phyloP scores from a whole-genome alignment of 2,329 filamentous ascomycete genomes.

The Epichloe brachyelytri region DNA sequence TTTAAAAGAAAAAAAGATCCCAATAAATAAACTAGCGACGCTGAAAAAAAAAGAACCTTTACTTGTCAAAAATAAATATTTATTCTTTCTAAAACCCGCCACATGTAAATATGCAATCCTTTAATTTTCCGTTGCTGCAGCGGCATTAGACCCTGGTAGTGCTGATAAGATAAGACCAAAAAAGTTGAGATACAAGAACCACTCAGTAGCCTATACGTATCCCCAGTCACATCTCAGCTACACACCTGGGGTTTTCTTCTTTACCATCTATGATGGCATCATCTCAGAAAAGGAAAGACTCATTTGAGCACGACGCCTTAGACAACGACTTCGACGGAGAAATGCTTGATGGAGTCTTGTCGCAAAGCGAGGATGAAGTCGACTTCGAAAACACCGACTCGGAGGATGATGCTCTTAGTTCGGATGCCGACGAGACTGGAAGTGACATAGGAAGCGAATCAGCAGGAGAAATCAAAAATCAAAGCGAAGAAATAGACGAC shows the following conservation, averaged over 20 bases:
- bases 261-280: conserved; percentile 6
- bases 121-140: too few relatives aligned
- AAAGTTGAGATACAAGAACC: not conserved
- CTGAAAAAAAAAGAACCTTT: too few relatives aligned
- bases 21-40: too few relatives aligned
- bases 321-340: conserved; percentile 41
- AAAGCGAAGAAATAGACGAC: not conserved
- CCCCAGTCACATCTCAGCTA: not conserved
- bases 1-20: too few relatives aligned
- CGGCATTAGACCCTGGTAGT: too few relatives aligned
- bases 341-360: conserved; percentile 41
- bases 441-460: conserved; percentile 10
- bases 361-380: conserved; percentile 29
- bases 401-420: not conserved
- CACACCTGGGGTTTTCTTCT: not conserved
- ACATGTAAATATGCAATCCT: too few relatives aligned
- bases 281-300: conserved; percentile 48
- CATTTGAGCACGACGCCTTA: conserved; percentile 36
- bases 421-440: not conserved
- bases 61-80: too few relatives aligned
- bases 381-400: conserved; percentile 15
- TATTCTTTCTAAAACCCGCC: too few relatives aligned
- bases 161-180: conserved; percentile 1
- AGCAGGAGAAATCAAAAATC: conserved; percentile 22
- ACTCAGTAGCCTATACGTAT: too few relatives aligned